Base-by-base conservation (phyloP, 495 filamentous ascomycete species). In the Cryomyces antarcticus region DNA sequence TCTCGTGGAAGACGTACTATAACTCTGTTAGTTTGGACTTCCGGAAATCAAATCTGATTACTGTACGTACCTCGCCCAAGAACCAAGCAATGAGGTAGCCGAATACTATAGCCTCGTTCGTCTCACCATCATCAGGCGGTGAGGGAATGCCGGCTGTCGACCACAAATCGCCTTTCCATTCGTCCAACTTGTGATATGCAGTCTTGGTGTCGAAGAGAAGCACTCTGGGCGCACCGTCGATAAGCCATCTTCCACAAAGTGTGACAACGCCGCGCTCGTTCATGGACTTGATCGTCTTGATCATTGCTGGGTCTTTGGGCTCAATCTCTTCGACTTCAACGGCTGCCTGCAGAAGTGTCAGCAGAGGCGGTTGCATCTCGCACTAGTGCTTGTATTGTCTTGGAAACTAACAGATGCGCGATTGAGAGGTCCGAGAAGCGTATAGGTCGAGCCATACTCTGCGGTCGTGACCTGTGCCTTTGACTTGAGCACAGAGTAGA, bases 61-160 rank as follows among this genome's bases (percentile, higher is more conserved):
- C 13, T 13, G 38, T 1, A 61, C 72, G 44, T 64, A 89, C 86
- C 74, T 96, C 89, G 60, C 89, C 89, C 47, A 97, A 70, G 58
- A 96, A 96, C 89, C 89, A 97, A 5, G 89, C 87, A 30, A 97
- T 82, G 37, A 97, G 58, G 55, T 97, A 97, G 37, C 89, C 89
- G 65, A 97, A 96, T 38, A 96, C 84, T 51, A 97, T 82, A 27
- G 89, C 85, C 58, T 97, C 89, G 54, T 94, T 95, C 31, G 89
- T 95, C 67, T 97, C 89, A 33, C 82, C 75, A 57, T 97, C 89
- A 41, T 80, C 80, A 30, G 82, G 77, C 5, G 89, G 89, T 7
- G 82, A 80, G 4, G 89, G 89, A 46, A 97, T 94, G 34, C 82
- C 80, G n/a, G 87, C 78, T 5, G 72, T 75, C 46, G 84, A 81